A percentile compares a stretch with the other conserved stretches of the same genome.
Conservation (phyloP, 2,329 filamentous ascomycete species). For the Cercospora canescens region DNA sequence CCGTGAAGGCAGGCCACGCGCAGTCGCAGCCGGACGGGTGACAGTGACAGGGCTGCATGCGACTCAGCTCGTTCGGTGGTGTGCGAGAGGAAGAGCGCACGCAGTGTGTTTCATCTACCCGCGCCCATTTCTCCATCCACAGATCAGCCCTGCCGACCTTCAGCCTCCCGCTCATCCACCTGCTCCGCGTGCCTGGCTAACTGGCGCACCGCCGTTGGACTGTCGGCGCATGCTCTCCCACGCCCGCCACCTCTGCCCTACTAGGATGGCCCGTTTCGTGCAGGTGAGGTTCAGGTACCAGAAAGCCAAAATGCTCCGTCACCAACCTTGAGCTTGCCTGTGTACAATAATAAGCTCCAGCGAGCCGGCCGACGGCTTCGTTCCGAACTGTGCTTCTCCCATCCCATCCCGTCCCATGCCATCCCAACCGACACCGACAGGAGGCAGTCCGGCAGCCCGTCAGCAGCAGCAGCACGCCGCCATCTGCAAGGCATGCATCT, state of each 20-base stretch:
- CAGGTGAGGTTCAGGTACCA: background rate
- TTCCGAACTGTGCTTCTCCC: background rate
- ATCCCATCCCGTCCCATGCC: background rate
- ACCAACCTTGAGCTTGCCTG: background rate
- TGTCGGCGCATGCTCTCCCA: too few species aligned
- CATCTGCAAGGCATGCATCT: slow-evolving; percentile 5
- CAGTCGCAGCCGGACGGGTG: background rate
- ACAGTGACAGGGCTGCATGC: background rate
- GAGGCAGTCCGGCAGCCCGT: too few species aligned
- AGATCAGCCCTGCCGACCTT: background rate
- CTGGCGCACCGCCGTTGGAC: too few species aligned
- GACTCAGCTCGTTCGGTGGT: background rate
- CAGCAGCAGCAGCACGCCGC: too few species aligned
- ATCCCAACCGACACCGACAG: background rate
- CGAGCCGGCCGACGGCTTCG: background rate
- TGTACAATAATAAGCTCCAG: background rate
- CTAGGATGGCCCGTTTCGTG: too few species aligned
- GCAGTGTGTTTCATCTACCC: background rate
- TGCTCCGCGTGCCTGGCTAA: too few species aligned
- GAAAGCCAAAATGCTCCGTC: background rate
- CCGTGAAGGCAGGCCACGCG: background rate
- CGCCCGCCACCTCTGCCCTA: too few species aligned
- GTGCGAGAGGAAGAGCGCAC: background rate
- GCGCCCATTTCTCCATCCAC: background rate
- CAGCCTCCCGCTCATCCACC: background rate